phyloP scores from a whole-genome alignment of 2,329 filamentous ascomycete species.

The Chrysoporthe austroafricana region DNA sequence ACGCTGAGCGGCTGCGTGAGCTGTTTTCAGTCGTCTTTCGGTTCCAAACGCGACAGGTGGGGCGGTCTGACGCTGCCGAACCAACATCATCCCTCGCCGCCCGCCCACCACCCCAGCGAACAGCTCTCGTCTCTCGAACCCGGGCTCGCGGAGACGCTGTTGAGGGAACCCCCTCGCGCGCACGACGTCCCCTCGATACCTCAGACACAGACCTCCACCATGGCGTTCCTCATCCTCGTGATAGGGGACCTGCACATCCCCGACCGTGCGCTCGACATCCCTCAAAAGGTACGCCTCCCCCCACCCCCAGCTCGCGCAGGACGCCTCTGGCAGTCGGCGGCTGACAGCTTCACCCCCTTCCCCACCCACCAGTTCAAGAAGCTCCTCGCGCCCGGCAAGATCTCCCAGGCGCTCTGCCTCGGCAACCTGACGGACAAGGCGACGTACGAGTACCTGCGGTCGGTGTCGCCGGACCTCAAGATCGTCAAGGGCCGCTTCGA shows the following conservation, averaged over 20 bases:
- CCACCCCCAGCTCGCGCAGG: neutral
- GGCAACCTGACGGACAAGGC: slow-evolving; percentile 80
- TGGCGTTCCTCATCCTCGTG: slow-evolving; percentile 88
- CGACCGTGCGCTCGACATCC: slow-evolving; percentile 88
- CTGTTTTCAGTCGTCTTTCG: too few relatives aligned
- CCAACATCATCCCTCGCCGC: neutral
- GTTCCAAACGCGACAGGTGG: too few relatives aligned
- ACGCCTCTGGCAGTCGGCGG: neutral
- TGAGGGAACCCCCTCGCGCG: neutral
- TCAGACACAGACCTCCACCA: slow-evolving; percentile 49
- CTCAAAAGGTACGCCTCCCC: slow-evolving; percentile 69
- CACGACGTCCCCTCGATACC: neutral
- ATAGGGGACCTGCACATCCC: slow-evolving; percentile 94
- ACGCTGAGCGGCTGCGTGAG: too few relatives aligned
- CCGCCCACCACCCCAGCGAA: neutral
- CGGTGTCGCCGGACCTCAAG: slow-evolving; percentile 73
- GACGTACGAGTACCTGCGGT: slow-evolving; percentile 80
- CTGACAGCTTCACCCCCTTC: neutral
- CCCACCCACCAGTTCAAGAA: slow-evolving; percentile 71
- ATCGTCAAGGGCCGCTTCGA: slow-evolving; percentile 71
- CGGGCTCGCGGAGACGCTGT: neutral
- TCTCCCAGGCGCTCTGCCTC: slow-evolving; percentile 78
- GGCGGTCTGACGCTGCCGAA: too few relatives aligned
- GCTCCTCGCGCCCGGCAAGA: slow-evolving; percentile 81
- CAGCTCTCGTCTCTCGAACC: too few relatives aligned